phyloP scores from a whole-genome alignment of 116 monocot species.

The Zostera marina region DNA sequence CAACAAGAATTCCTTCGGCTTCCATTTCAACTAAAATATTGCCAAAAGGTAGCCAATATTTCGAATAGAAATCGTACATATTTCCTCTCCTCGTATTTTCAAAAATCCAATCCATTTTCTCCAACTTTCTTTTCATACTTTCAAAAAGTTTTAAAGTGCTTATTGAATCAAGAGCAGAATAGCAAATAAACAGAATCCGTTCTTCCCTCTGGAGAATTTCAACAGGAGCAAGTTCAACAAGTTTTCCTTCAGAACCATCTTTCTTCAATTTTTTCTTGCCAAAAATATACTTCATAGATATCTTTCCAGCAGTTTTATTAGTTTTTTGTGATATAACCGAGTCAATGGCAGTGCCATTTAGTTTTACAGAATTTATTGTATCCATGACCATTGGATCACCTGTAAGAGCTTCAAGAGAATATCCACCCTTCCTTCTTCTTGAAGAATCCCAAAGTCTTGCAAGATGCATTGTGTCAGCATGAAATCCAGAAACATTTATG shows the following conservation, averaged over 20 bases:
- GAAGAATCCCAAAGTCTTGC: conserved; percentile 92
- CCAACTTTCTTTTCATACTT: conserved; percentile 54
- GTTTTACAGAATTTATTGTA: not conserved
- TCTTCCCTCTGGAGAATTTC: conserved; percentile 77
- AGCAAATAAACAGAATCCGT: conserved; percentile 66
- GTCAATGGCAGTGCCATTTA: no score
- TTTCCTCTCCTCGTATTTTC: conserved; percentile 36
- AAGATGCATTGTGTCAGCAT: conserved; percentile 99
- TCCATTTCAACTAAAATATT: conserved; percentile 78
- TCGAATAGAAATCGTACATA: conserved; percentile 85
- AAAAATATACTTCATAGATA: conserved; percentile 86
- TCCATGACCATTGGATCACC: conserved; percentile 40
- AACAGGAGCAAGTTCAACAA: conserved; percentile 47
- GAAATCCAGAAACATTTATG: conserved; percentile 77
- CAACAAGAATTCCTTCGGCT: conserved; percentile 78
- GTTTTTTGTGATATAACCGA: not conserved
- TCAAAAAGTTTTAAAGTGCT: conserved; percentile 52
- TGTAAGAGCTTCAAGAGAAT: conserved; percentile 93
- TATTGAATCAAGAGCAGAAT: conserved; percentile 84
- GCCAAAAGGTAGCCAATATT: conserved; percentile 91
- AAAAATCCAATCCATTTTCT: conserved; percentile 32
- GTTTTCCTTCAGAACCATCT: conserved; percentile 72
- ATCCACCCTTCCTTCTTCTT: conserved; percentile 66
- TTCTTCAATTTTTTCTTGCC: conserved; percentile 82
- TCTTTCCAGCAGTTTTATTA: conserved; percentile 47